Percentiles rank a stretch among this genome's conserved stretches.
Conservation (phyloP, 2,329 filamentous ascomycete genomes). For the Venturia aucupariae region DNA sequence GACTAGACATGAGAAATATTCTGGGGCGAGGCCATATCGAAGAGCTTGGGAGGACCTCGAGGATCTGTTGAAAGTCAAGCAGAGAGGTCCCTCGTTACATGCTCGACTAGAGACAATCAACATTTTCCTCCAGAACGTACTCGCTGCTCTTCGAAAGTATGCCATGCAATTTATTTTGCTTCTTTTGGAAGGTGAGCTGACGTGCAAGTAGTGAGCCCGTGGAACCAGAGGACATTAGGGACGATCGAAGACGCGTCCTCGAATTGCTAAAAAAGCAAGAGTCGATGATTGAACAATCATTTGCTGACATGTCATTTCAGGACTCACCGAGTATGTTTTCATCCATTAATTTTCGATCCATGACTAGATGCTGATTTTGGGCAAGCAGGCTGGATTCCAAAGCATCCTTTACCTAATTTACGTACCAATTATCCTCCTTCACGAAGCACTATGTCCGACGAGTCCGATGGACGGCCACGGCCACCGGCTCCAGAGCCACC, state of each 20-base stretch:
- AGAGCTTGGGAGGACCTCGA: conserved; percentile 43
- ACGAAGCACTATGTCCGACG: conserved; percentile 10
- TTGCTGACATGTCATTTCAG: conserved; percentile 24
- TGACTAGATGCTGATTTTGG: conserved; percentile 9
- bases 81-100: conserved; percentile 34
- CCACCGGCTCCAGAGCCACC: conserved; percentile 17
- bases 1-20: conserved; percentile 26
- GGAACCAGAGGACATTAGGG: conserved; percentile 23
- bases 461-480: neutral
- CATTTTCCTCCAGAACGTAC: conserved; percentile 37
- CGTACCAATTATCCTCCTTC: conserved; percentile 11
- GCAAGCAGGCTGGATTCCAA: neutral
- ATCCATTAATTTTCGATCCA: neutral
- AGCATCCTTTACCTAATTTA: conserved; percentile 12
- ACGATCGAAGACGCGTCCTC: conserved; percentile 22
- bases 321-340: conserved; percentile 19
- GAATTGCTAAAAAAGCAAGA: conserved; percentile 29
- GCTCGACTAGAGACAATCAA: conserved; percentile 43
- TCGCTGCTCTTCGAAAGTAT: conserved; percentile 38
- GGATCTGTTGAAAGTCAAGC: conserved; percentile 37
- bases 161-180: conserved; percentile 16
- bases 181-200: neutral
- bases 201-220: conserved; percentile 24
- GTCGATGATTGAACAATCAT: conserved; percentile 19
- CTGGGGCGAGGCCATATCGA: conserved; percentile 34